Percentiles rank a stretch among this genome's conserved stretches.
Evolutionary conservation across 345 rosid genomes (phyloP).

Genomic region (Lumnitzera racemosa): DNA sequence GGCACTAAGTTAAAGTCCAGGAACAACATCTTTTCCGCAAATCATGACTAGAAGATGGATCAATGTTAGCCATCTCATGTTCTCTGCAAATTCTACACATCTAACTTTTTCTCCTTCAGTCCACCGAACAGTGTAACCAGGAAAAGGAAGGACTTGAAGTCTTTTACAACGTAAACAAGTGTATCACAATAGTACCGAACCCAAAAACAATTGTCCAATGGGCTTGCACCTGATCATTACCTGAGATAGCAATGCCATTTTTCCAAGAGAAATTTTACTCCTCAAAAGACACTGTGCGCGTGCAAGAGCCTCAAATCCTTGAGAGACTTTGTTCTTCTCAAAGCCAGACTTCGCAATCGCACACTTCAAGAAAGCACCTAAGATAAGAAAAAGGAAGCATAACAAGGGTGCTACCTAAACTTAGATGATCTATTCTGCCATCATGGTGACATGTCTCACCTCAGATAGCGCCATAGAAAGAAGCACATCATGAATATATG

Average conservation of each 20-base stretch:
- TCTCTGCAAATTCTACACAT: too few species aligned
- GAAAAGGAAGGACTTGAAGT: too few species aligned
- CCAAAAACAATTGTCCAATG: too few species aligned
- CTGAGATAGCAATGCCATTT: slow-evolving; percentile 70
- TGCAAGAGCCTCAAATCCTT: slow-evolving; percentile 98
- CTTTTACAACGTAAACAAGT: too few species aligned
- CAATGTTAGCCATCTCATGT: too few species aligned
- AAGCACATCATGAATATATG: slow-evolving; percentile 73
- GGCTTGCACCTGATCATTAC: slow-evolving; percentile 18
- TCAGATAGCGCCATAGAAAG: slow-evolving; percentile 92
- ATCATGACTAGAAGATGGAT: too few species aligned
- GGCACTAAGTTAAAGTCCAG: too few species aligned
- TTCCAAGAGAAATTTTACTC: slow-evolving; percentile 72
- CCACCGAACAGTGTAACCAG: too few species aligned
- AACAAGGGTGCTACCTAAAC: slow-evolving; percentile 37
- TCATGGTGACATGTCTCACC: slow-evolving; percentile 49
- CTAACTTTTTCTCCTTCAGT: too few species aligned
- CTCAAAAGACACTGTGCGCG: slow-evolving; percentile 84
- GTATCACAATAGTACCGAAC: too few species aligned
- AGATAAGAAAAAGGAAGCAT: slow-evolving; percentile 51
- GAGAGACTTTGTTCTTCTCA: slow-evolving; percentile 78
- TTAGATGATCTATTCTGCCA: slow-evolving; percentile 23
- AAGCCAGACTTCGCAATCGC: slow-evolving; percentile 79
- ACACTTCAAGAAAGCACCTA: slow-evolving; percentile 84
- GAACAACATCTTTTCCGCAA: too few species aligned